phyloP scores from a whole-genome alignment of 768 basidiomycete species.

The Hebeloma cylindrosporum region DNA sequence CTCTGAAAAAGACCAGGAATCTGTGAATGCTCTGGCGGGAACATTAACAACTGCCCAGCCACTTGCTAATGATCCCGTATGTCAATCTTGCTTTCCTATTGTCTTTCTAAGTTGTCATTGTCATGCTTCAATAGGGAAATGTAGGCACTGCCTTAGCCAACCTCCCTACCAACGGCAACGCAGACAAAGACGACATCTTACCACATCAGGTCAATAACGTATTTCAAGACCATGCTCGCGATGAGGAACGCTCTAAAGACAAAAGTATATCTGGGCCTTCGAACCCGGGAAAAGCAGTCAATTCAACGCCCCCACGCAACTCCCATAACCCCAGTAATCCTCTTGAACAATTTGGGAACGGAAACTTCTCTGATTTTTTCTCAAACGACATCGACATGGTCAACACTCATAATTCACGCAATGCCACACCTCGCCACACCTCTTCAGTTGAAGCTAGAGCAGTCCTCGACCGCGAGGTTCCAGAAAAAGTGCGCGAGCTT shows the following conservation, averaged over 20 bases:
- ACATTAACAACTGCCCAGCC: constrained; percentile 2
- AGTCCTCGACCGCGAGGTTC: not conserved
- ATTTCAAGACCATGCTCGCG: too few species aligned
- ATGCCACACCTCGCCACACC: not conserved
- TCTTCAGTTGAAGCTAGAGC: constrained; percentile 13
- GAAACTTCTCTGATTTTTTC: too few species aligned
- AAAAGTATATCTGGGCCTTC: too few species aligned
- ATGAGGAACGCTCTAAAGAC: too few species aligned
- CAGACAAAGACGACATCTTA: too few species aligned
- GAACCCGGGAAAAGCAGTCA: too few species aligned
- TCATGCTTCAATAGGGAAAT: not conserved
- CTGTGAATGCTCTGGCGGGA: not conserved
- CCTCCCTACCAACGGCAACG: too few species aligned
- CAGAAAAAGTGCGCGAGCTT: constrained; percentile 16
- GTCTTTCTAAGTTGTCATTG: not conserved
- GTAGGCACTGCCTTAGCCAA: not conserved
- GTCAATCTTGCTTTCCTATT: not conserved
- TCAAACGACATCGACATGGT: too few species aligned
- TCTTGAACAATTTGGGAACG: too few species aligned
- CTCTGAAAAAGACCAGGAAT: not conserved
- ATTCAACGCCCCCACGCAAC: too few species aligned
- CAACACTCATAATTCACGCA: not conserved
- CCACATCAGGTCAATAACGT: too few species aligned
- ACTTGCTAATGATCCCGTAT: constrained; percentile 1
- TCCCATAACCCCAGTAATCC: too few species aligned